Conservation (phyloP, 352 stramenopile genomes). For the Phytophthora sojae region DNA sequence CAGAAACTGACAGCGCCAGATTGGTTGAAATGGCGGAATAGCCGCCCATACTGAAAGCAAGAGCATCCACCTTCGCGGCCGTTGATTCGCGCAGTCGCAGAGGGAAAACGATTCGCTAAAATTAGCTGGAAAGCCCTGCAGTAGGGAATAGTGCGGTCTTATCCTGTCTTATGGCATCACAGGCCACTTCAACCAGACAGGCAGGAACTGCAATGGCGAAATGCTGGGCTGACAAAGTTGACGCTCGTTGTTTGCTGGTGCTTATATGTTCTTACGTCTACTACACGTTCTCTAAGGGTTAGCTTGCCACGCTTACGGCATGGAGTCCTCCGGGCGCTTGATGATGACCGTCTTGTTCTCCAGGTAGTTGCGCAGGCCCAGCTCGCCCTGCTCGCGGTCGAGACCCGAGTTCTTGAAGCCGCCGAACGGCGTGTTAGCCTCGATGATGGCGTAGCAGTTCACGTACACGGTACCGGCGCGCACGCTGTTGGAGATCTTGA, state of each 20-base stretch:
- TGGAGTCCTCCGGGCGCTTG: conserved; percentile 56
- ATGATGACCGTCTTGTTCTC: conserved; percentile 81
- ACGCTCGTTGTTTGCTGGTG: conserved; percentile 12
- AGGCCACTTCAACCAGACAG: background rate
- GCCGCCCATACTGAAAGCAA: conserved; percentile 1
- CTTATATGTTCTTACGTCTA: conserved; percentile 32
- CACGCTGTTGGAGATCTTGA: conserved; percentile 88
- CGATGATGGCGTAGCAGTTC: conserved; percentile 93
- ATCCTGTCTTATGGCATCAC: conserved; percentile 1
- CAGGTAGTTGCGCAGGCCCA: conserved; percentile 75
- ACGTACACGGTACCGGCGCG: conserved; percentile 94
- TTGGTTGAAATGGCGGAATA: conserved; percentile 24
- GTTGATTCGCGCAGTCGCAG: conserved; percentile 14
- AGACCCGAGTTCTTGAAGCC: conserved; percentile 88
- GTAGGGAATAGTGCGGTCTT: background rate
- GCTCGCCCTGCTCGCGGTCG: conserved; percentile 77
- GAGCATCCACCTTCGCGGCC: background rate
- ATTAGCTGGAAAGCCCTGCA: background rate
- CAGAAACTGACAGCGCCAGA: conserved; percentile 19
- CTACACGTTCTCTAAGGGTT: conserved; percentile 13
- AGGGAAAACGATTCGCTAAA: conserved; percentile 19
- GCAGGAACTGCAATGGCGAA: too few species aligned
- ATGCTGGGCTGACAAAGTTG: conserved; percentile 12
- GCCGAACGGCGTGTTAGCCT: conserved; percentile 84
- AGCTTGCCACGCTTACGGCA: conserved; percentile 16